A percentile compares a stretch with the other conserved stretches of the same genome.
These are phyloP conservation scores for Metarhizium anisopliae DNA, from an alignment of 2,329 filamentous ascomycete species.

Conservation along the genomic window DNA sequence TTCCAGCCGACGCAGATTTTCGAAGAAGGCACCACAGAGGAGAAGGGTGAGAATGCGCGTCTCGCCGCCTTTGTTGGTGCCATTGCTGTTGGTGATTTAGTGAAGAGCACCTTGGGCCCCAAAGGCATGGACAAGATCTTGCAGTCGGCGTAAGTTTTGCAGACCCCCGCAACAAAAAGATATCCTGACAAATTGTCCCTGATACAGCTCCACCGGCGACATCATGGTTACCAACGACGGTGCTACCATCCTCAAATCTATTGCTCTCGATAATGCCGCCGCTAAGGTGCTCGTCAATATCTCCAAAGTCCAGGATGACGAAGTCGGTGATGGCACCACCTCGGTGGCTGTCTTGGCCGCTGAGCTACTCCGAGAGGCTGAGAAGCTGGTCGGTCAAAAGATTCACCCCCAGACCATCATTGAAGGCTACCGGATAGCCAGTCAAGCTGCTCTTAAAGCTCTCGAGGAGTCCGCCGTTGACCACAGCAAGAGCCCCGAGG, in stretches of 20 bases:
- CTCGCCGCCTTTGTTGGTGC: conserved; percentile 96
- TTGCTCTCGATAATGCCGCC: conserved; percentile 95
- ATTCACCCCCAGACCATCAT: conserved; percentile 99
- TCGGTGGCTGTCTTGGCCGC: conserved; percentile 95
- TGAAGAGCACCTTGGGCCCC: conserved; percentile 93
- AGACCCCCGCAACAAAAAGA: conserved; percentile 6
- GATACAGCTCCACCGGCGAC: conserved; percentile 74
- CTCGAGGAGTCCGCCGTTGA: conserved; percentile 80
- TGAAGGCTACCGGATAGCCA: conserved; percentile 97
- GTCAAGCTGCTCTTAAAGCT: conserved; percentile 74
- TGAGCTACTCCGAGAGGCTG: conserved; percentile 89
- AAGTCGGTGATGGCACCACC: conserved; percentile 95
- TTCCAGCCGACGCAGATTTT: conserved; percentile 96
- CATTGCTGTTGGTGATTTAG: conserved; percentile 93
- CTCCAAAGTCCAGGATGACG: conserved; percentile 97
- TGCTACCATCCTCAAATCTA: conserved; percentile 95
- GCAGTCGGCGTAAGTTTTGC: conserved; percentile 70
- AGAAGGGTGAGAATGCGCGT: conserved; percentile 98
- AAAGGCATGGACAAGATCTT: conserved; percentile 99
- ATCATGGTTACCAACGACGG: conserved; percentile 99
- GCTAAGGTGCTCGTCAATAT: conserved; percentile 99
- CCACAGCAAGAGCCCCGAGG: conserved; percentile 73
- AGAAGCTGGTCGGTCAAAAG: conserved; percentile 95
- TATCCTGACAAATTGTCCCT: conserved; percentile 10
- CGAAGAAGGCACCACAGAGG: conserved; percentile 90